Conservation (phyloP, 352 stramenopile species). For the Phytophthora constricta region DNA sequence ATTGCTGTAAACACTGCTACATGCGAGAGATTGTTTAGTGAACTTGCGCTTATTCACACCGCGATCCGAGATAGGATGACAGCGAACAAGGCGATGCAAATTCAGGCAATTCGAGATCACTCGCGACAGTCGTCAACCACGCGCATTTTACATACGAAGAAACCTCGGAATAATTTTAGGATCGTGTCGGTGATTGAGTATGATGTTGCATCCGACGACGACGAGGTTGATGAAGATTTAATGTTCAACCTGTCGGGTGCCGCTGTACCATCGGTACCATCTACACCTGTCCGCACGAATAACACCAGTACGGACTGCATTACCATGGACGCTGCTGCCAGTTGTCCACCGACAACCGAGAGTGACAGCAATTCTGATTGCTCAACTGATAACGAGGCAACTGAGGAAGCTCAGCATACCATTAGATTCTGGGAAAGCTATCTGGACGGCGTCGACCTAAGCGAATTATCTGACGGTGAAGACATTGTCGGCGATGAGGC, state of each 20-base stretch:
- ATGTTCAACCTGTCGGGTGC: too few species aligned
- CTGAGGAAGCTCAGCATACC: background rate
- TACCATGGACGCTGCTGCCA: too few species aligned
- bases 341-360: too few species aligned
- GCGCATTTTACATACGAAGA: background rate
- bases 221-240: background rate
- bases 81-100: background rate
- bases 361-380: too few species aligned
- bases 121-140: background rate
- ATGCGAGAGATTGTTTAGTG: constrained; percentile 7
- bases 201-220: background rate
- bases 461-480: background rate
- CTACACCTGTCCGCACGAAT: too few species aligned
- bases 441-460: background rate
- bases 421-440: background rate
- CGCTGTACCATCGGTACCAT: too few species aligned
- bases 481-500: background rate
- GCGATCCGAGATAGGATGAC: background rate
- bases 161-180: background rate
- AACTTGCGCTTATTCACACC: constrained; percentile 1
- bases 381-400: background rate
- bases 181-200: background rate
- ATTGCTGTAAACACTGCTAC: constrained; percentile 11
- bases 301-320: too few species aligned
- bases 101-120: background rate